A percentile compares a stretch with the other conserved stretches of the same genome.
Conservation (phyloP, 2,329 filamentous ascomycete species). For the Knufia fluminis region DNA sequence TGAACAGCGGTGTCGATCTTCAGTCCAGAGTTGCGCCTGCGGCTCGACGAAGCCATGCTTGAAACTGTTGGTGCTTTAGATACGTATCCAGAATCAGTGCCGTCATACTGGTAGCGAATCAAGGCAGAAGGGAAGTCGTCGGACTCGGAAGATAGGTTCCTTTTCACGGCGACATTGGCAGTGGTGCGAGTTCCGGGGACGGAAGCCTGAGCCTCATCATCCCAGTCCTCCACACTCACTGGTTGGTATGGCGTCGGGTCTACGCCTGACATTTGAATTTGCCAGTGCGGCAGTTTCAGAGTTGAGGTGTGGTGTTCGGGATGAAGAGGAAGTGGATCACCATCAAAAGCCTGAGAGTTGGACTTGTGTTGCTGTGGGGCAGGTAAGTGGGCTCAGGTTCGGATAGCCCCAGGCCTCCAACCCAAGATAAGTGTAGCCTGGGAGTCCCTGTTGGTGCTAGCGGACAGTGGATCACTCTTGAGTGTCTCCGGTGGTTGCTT, state of each 20-base stretch:
- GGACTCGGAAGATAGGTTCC: slow-evolving; percentile 34
- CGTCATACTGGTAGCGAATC: slow-evolving; percentile 36
- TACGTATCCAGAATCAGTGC: slow-evolving; percentile 55
- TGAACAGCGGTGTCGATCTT: slow-evolving; percentile 30
- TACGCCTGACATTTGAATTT: slow-evolving; percentile 16
- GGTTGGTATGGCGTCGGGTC: slow-evolving; percentile 28
- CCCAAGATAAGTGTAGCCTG: slow-evolving; percentile 5
- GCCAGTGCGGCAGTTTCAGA: background rate
- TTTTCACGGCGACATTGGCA: slow-evolving; percentile 44
- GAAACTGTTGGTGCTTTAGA: slow-evolving; percentile 47
- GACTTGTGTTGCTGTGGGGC: slow-evolving; percentile 9
- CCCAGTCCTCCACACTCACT: slow-evolving; percentile 41
- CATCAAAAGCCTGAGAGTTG: background rate
- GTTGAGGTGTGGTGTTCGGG: slow-evolving; percentile 5
- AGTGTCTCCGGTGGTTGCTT: background rate
- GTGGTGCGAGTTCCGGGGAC: slow-evolving; percentile 40
- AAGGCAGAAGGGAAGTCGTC: slow-evolving; percentile 13
- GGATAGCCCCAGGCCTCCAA: slow-evolving; percentile 8
- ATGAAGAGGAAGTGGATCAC: slow-evolving; percentile 7
- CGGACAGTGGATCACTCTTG: background rate
- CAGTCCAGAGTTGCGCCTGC: slow-evolving; percentile 31
- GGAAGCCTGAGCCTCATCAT: slow-evolving; percentile 35
- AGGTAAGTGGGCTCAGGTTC: slow-evolving; percentile 4
- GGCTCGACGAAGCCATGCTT: slow-evolving; percentile 41
- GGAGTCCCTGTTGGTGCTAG: background rate